These are phyloP conservation scores for Phyllosticta paracitricarpa DNA, from an alignment of 2,329 filamentous ascomycete species.

Conservation along the genomic window DNA sequence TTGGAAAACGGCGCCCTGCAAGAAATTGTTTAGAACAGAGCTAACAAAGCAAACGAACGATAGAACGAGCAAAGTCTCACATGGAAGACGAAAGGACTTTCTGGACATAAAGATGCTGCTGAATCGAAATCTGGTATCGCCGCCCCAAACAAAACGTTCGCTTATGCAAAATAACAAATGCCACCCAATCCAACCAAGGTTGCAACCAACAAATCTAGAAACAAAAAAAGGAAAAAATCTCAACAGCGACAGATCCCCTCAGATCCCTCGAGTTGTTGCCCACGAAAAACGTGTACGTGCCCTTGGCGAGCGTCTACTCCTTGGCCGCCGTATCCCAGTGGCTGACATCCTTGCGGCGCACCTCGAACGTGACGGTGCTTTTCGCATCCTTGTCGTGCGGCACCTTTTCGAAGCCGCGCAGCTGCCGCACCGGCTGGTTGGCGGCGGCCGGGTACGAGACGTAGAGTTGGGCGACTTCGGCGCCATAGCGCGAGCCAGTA, in stretches of 20 bases:
- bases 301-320: slow-evolving; percentile 12
- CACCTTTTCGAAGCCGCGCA: slow-evolving; percentile 14
- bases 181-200: too few relatives aligned
- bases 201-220: too few relatives aligned
- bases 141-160: too few relatives aligned
- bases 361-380: not conserved
- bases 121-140: too few relatives aligned
- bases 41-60: too few relatives aligned
- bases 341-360: slow-evolving; percentile 12
- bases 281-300: slow-evolving; percentile 8
- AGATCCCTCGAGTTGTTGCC: slow-evolving; percentile 6
- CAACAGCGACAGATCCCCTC: not conserved
- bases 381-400: slow-evolving; percentile 10
- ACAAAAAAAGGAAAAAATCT: not conserved
- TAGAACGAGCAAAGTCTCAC: too few relatives aligned
- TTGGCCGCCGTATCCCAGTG: slow-evolving; percentile 11
- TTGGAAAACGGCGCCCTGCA: too few relatives aligned
- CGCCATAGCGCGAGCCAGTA: slow-evolving; percentile 12
- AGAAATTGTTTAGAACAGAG: too few relatives aligned
- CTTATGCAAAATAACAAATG: too few relatives aligned
- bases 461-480: slow-evolving; percentile 14
- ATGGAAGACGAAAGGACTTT: too few relatives aligned
- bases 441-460: slow-evolving; percentile 11
- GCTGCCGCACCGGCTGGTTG: slow-evolving; percentile 10
- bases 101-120: too few relatives aligned